These are phyloP conservation scores for Hymenoscyphus repandus DNA, from an alignment of 2,329 filamentous ascomycete species.

Conservation along the genomic window DNA sequence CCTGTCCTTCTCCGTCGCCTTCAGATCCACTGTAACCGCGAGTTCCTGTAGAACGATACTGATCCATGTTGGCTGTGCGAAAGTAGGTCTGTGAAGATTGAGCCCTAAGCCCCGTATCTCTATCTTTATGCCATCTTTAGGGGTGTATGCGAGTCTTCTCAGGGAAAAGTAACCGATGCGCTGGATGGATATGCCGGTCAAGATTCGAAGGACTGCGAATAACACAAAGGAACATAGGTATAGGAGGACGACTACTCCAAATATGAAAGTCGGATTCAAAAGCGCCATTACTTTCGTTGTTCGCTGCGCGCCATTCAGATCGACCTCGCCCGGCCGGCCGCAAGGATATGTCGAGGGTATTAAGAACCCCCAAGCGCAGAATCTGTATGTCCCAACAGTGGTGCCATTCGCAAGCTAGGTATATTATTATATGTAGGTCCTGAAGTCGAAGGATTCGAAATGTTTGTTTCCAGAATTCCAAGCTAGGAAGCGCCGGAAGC, in stretches of 20 bases:
- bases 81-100: conserved; percentile 86
- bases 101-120: conserved; percentile 86
- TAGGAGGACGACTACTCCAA: conserved; percentile 77
- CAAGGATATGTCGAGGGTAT: background rate
- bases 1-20: conserved; percentile 50
- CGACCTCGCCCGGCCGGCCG: background rate
- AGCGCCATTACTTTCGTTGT: conserved; percentile 49
- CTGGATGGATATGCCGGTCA: conserved; percentile 93
- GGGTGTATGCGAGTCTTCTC: conserved; percentile 83
- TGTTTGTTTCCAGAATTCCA: background rate
- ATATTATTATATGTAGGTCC: background rate
- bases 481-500: background rate
- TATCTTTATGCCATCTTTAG: conserved; percentile 81
- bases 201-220: conserved; percentile 86
- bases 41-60: conserved; percentile 85
- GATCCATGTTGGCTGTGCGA: conserved; percentile 94
- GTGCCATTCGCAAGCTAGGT: conserved; percentile 13
- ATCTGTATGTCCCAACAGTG: conserved; percentile 4
- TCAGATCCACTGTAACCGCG: conserved; percentile 74
- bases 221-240: conserved; percentile 91
- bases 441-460: background rate
- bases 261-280: conserved; percentile 72
- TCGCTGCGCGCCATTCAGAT: conserved; percentile 20
- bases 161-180: conserved; percentile 89
- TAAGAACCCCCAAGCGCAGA: conserved; percentile 7